Evolutionary conservation across 805 yeast genomes (phyloP), one percentile per base, ranked within the genome.

Genomic region (Saturnispora ahearnii): DNA sequence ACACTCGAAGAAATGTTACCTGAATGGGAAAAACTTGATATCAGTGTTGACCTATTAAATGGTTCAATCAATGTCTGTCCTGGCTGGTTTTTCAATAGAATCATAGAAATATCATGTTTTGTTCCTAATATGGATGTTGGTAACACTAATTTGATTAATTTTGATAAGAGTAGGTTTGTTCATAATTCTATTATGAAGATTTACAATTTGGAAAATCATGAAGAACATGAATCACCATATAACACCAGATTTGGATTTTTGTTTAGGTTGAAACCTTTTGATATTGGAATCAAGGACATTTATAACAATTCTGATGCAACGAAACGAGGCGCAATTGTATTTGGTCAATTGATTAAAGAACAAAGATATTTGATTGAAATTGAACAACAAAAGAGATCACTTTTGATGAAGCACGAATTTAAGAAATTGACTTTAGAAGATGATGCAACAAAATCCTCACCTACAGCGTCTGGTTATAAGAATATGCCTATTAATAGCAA

Each of bases 11-110:
- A 49, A 12, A 46, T 46, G 24, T 38, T 54, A 22, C 53, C 57
- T 10, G 24, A 15, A 4, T 32, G 44, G 1, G 37, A 53, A 11
- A 51, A 56, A 34, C 31, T 44, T 11, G 46, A 51, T 10, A 12
- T 26, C 3, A 40, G 34, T 24, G 9, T 31, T 34, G 32, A 5
- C 3, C 5, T 57, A 26, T 32, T 43, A 8, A 4, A 38, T 2
- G 30, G 32, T 8, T 53, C 73, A 48, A 73, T 81, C 87, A 45
- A 78, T 5, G 93, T 96, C 2, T 90, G 96, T 60, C 78, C 88
- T 52, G 97, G 97, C 10, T 91, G 98, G 98, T 72, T 88, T 46
- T 71, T 84, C 24, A 91, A 85, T 57, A 79, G 95, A 53, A 68
- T 91, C 54, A 62, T 89, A 49, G 96, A 87, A 59, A 78, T 82